Percentiles rank a stretch among this genome's conserved stretches.
Conservation (phyloP, 331 rosid genomes). For the Arachis monticola region DNA sequence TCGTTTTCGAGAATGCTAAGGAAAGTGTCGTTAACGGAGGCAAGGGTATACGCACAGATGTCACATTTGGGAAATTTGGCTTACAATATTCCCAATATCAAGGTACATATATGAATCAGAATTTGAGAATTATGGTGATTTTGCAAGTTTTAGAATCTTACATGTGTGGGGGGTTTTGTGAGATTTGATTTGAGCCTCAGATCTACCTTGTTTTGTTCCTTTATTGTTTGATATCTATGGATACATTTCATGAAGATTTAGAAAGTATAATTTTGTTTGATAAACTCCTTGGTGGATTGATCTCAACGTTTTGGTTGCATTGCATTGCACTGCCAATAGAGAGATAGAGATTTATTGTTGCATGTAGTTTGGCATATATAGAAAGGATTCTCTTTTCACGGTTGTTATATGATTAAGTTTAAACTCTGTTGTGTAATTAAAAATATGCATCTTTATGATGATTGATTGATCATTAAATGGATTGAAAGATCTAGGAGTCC, state of each 20-base stretch:
- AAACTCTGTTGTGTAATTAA: constrained; percentile 14
- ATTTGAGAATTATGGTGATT: background rate
- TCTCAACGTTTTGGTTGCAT: constrained; percentile 16
- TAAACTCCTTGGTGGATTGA: constrained; percentile 6
- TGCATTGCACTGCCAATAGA: background rate
- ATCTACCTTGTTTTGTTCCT: constrained; percentile 27
- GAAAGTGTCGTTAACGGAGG: constrained; percentile 80
- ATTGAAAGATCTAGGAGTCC: background rate
- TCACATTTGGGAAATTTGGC: constrained; percentile 85
- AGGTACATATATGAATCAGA: constrained; percentile 47
- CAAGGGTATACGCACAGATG: constrained; percentile 82
- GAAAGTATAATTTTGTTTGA: constrained; percentile 15
- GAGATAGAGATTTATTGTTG: background rate
- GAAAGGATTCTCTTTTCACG: background rate
- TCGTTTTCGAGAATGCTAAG: constrained; percentile 78
- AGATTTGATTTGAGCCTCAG: background rate
- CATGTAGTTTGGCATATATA: background rate
- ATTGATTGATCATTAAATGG: background rate
- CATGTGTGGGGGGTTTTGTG: constrained; percentile 12
- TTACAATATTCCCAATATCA: constrained; percentile 68
- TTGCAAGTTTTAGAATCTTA: background rate
- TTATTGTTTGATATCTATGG: background rate
- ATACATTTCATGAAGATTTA: constrained; percentile 10
- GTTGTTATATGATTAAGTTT: background rate
- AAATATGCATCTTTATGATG: background rate